Evolutionary conservation across 768 basidiomycete genomes (phyloP).

Genomic region (Ramaria sp.): DNA sequence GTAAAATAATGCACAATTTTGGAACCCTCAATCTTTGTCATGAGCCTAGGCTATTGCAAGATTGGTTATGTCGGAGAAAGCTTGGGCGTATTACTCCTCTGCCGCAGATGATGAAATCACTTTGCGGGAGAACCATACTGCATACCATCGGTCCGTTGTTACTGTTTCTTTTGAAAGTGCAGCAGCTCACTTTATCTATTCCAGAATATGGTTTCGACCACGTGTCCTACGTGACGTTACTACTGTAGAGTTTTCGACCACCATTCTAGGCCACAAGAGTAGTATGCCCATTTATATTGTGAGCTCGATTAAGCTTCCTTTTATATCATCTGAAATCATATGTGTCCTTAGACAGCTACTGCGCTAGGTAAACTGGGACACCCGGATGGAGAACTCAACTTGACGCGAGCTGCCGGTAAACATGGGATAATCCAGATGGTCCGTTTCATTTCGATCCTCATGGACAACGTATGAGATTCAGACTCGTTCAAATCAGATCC

Average conservation of each 20-base stretch:
- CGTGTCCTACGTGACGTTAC: slow-evolving; percentile 77
- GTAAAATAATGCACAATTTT: slow-evolving; percentile 17
- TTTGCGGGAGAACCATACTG: slow-evolving; percentile 77
- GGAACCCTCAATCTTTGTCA: not conserved
- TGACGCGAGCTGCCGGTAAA: slow-evolving; percentile 83
- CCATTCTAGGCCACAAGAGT: slow-evolving; percentile 64
- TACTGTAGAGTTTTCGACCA: slow-evolving; percentile 76
- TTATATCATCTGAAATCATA: not conserved
- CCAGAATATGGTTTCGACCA: slow-evolving; percentile 79
- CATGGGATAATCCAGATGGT: slow-evolving; percentile 71
- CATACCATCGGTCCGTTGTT: slow-evolving; percentile 65
- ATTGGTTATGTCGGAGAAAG: slow-evolving; percentile 70
- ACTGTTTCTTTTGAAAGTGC: not conserved
- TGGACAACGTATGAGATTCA: not conserved
- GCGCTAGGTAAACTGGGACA: slow-evolving; percentile 92
- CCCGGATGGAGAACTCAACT: slow-evolving; percentile 85
- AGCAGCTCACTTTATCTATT: slow-evolving; percentile 3
- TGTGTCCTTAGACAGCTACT: slow-evolving; percentile 50
- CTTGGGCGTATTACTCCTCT: slow-evolving; percentile 97
- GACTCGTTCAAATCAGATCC: slow-evolving; percentile 46
- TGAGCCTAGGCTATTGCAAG: slow-evolving; percentile 61
- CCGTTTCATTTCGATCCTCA: not conserved
- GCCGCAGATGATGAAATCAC: slow-evolving; percentile 95
- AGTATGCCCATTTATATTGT: slow-evolving; percentile 79
- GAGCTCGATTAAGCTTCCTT: slow-evolving; percentile 14